Base-by-base conservation (phyloP, 2,329 filamentous ascomycete genomes). In the Talaromyces rugulosus region DNA sequence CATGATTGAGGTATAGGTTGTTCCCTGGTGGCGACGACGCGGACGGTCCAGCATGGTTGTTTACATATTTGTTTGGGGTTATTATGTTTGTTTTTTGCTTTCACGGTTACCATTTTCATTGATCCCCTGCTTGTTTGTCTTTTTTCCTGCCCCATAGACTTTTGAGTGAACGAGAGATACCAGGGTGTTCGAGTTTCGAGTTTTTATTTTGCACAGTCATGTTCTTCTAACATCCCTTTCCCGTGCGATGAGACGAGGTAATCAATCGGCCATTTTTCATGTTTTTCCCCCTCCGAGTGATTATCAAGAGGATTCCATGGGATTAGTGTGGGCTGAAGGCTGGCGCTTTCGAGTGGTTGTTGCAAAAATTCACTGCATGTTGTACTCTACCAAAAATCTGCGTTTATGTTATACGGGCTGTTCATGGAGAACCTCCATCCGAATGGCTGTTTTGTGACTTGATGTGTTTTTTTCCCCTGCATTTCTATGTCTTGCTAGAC, bases 141-240 rank as follows among this genome's bases (percentile, higher is more conserved):
- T 69, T 53, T 61, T 55, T 60, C 58, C 61, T 64, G 61, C 51
- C 61, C 73, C 69, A 75, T 75, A 76, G 73, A 77, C 67, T 59
- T 53, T 68, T 68, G 66, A 69, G 73, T 71, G 69, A 73, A 73
- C 72, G 70, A 74, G 71, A 73, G 74, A 77, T 76, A 76, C 74
- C 74, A 76, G 70, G 70, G 72, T 73, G 61, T 62, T 56, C 44
- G 50, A 36, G 14, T 67, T 72, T 72, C 69, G 71, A 70, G 64
- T 73, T 66, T 70, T 65, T 69, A 69, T 66, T 62, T 63, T 61
- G 58, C 58, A 31, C 27, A 36, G 23, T 57, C 33, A 58, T 60
- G 61, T 63, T 52, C 42, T 44, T 30, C 50, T 58, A 40, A 54
- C 42, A 18, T 56, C 44, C 30, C 16, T 30, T 30, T 30, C 52